Evolutionary conservation across 2,329 filamentous ascomycete species (phyloP).

Genomic region (Colletotrichum melonis): DNA sequence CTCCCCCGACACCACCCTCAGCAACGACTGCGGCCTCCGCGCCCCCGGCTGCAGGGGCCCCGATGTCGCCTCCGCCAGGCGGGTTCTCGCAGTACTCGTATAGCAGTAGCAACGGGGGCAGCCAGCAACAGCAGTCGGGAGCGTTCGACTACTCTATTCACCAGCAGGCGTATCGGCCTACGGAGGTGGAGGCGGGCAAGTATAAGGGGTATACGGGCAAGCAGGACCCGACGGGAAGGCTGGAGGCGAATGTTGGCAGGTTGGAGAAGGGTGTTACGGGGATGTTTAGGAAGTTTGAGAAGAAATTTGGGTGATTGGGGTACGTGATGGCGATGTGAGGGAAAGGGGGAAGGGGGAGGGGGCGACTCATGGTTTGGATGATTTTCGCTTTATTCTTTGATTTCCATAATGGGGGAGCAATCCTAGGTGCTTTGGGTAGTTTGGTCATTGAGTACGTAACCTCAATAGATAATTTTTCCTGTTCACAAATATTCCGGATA

Average conservation of each 20-base stretch:
- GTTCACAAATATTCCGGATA: too few species aligned
- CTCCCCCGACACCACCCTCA: conserved; percentile 40
- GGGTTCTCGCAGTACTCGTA: conserved; percentile 69
- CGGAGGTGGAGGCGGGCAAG: conserved; percentile 67
- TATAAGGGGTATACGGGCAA: conserved; percentile 56
- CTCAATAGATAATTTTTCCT: too few species aligned
- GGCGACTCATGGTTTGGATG: not conserved
- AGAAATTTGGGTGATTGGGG: conserved; percentile 68
- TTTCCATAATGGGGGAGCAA: not conserved
- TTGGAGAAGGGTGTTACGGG: conserved; percentile 77
- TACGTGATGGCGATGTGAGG: not conserved
- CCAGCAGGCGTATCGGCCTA: conserved; percentile 76
- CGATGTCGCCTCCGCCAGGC: conserved; percentile 52
- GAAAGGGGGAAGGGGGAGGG: not conserved
- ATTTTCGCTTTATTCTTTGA: not conserved
- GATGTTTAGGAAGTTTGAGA: conserved; percentile 83
- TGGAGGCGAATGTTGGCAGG: conserved; percentile 74
- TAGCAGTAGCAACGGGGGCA: conserved; percentile 38
- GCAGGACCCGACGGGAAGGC: conserved; percentile 59
- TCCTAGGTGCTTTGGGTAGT: too few species aligned
- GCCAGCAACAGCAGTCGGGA: conserved; percentile 36
- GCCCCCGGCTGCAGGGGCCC: not conserved
- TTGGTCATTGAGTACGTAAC: too few species aligned
- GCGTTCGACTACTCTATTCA: conserved; percentile 69
- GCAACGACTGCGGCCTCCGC: conserved; percentile 46